Evolutionary conservation across 192 early-diverging fungal species (phyloP).

Genomic region (Rhizoclosmatium sp.): DNA sequence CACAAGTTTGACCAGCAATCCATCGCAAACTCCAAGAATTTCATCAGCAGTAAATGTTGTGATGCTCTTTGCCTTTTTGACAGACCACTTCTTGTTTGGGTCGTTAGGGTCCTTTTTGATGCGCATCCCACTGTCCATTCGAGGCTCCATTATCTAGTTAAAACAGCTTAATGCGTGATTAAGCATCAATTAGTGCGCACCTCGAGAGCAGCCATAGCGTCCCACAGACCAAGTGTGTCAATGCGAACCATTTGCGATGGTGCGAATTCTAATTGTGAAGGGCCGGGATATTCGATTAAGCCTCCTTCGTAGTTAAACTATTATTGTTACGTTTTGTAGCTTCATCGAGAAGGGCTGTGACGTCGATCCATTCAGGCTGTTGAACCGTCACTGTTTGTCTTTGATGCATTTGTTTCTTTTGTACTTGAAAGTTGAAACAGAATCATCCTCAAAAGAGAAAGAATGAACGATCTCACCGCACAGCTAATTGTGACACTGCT

Average conservation of each 20-base stretch:
- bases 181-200: not conserved
- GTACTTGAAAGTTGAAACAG: not conserved
- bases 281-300: not conserved
- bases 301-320: not conserved
- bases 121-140: conserved; percentile 35
- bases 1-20: conserved; percentile 25
- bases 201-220: conserved; percentile 37
- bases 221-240: conserved; percentile 24
- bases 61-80: conserved; percentile 15
- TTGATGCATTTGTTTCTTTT: conserved; percentile 7
- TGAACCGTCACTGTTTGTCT: not conserved
- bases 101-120: not conserved
- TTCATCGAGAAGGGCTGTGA: conserved; percentile 9
- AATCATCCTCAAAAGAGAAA: not conserved
- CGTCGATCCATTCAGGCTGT: conserved; percentile 21
- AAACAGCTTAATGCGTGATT: conserved; percentile 5
- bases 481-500: not conserved
- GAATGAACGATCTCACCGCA: not conserved
- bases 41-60: conserved; percentile 11
- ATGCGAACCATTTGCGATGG: conserved; percentile 17
- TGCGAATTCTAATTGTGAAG: not conserved
- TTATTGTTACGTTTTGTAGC: conserved; percentile 21
- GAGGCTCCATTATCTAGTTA: conserved; percentile 40
- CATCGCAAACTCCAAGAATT: conserved; percentile 33
- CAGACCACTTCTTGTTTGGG: conserved; percentile 9